Evolutionary conservation across 1,284 basidiomycete species (phyloP).

Genomic region (Porogramme epimiltina): DNA sequence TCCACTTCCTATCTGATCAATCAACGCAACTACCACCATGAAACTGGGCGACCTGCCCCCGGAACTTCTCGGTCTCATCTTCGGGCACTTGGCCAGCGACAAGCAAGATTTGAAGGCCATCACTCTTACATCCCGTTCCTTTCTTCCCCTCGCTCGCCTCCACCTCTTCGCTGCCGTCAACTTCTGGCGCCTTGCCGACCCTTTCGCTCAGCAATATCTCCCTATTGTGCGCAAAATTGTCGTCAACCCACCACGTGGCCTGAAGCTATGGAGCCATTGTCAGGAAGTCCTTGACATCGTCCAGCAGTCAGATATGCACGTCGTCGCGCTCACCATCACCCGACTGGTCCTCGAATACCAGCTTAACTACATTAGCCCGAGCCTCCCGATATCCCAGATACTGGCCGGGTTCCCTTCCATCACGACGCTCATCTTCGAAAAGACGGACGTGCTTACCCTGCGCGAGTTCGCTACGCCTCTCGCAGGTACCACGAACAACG

Average conservation of each 20-base stretch:
- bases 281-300: not conserved
- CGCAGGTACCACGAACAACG: not conserved
- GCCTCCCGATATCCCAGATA: too few relatives aligned
- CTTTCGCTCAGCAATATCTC: not conserved
- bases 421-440: too few relatives aligned
- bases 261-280: not conserved
- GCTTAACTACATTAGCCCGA: too few relatives aligned
- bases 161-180: constrained; percentile 8
- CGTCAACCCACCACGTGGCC: not conserved
- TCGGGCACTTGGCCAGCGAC: constrained; percentile 1
- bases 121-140: not conserved
- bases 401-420: too few relatives aligned
- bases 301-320: not conserved
- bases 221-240: not conserved
- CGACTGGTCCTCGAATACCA: not conserved
- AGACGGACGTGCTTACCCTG: not conserved
- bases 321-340: not conserved
- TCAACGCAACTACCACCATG: too few relatives aligned
- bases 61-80: constrained; percentile 1
- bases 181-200: not conserved
- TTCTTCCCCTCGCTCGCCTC: constrained; percentile 6
- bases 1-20: too few relatives aligned
- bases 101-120: not conserved
- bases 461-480: not conserved
- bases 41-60: constrained; percentile 5